phyloP scores from a whole-genome alignment of 2,329 filamentous ascomycete species.

The Zelopaecilomyces penicillatus region DNA sequence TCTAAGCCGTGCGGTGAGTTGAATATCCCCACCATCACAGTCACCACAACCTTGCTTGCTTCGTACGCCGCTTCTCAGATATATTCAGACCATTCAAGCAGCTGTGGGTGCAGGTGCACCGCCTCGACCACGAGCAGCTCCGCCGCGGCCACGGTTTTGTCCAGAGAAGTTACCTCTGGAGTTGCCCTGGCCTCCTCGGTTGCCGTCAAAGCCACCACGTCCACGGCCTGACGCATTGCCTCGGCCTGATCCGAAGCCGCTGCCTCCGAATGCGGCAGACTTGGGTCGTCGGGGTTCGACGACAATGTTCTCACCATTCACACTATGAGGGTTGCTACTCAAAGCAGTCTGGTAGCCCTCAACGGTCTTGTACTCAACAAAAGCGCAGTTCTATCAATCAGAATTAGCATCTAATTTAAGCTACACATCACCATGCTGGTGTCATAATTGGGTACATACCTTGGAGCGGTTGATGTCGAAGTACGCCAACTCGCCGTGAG shows the following conservation, averaged over 20 bases:
- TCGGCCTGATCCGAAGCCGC: slow-evolving; percentile 55
- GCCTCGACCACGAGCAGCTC: slow-evolving; percentile 56
- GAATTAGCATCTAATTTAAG: slow-evolving; percentile 10
- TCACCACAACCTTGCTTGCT: neutral
- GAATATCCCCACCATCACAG: no score
- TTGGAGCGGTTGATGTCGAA: slow-evolving; percentile 77
- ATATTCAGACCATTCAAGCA: slow-evolving; percentile 15
- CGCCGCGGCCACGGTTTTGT: slow-evolving; percentile 56
- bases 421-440: neutral
- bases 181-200: slow-evolving; percentile 52
- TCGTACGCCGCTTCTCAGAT: slow-evolving; percentile 1
- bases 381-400: slow-evolving; percentile 73
- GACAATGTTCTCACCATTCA: slow-evolving; percentile 73
- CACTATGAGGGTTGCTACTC: slow-evolving; percentile 73
- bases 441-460: slow-evolving; percentile 42
- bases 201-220: slow-evolving; percentile 55
- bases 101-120: slow-evolving; percentile 46
- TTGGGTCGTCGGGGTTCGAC: slow-evolving; percentile 86
- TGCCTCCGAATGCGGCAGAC: slow-evolving; percentile 59
- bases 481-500: slow-evolving; percentile 62
- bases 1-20: no score
- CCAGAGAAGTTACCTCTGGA: slow-evolving; percentile 65
- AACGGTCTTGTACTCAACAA: slow-evolving; percentile 80
- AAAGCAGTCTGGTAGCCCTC: slow-evolving; percentile 79
- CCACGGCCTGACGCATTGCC: slow-evolving; percentile 54